These are phyloP conservation scores for Amphirosellinia nigrospora DNA, from an alignment of 495 filamentous ascomycete genomes.

Conservation along the genomic window DNA sequence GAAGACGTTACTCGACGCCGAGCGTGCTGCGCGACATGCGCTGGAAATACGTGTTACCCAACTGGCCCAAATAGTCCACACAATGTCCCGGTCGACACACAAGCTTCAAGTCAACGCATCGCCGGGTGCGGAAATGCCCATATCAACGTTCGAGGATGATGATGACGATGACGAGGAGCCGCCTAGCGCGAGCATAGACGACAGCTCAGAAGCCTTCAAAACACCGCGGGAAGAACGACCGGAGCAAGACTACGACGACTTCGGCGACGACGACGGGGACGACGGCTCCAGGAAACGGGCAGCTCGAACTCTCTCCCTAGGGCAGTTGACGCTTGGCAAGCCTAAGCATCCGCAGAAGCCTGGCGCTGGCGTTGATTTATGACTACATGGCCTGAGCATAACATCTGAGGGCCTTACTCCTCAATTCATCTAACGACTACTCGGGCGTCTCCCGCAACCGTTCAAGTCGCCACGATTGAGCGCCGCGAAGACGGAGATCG, in stretches of 20 bases:
- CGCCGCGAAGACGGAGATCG: too few species aligned
- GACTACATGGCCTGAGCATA: conserved; percentile 36
- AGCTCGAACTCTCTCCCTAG: conserved; percentile 55
- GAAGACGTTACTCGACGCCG: conserved; percentile 53
- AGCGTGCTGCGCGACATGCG: conserved; percentile 54
- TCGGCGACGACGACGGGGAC: conserved; percentile 48
- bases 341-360: conserved; percentile 27
- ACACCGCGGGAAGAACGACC: conserved; percentile 50
- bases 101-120: conserved; percentile 32
- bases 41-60: conserved; percentile 59
- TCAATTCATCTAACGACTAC: conserved; percentile 2
- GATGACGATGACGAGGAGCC: conserved; percentile 39
- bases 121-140: conserved; percentile 32
- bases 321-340: conserved; percentile 55
- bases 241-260: conserved; percentile 48
- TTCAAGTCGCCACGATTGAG: too few species aligned
- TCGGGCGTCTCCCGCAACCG: background rate
- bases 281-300: conserved; percentile 50
- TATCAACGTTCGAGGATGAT: conserved; percentile 44
- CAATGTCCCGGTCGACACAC: conserved; percentile 42
- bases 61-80: conserved; percentile 52
- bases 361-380: conserved; percentile 35
- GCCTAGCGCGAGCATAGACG: conserved; percentile 31
- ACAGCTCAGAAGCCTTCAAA: conserved; percentile 48
- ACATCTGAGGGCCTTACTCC: background rate